Percentiles rank a stretch among this genome's conserved stretches.
Evolutionary conservation across 139 green algal genomes (phyloP).

Genomic region (Closterium sp.): DNA sequence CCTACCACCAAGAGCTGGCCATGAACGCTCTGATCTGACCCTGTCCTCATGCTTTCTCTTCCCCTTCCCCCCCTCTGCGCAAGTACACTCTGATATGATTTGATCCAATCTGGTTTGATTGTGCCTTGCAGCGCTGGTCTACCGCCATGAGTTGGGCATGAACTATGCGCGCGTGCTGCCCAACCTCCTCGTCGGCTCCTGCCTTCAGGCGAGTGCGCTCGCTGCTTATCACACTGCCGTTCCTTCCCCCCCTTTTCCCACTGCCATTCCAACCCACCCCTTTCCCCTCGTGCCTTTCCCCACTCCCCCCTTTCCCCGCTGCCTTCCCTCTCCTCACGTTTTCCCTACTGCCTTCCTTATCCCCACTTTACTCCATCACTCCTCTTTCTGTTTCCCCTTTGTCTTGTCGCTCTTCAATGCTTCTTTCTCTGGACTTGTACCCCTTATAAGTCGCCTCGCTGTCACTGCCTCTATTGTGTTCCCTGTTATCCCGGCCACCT

Average conservation of each 20-base stretch:
- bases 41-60: conserved; percentile 84
- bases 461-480: not conserved
- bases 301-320: too few relatives aligned
- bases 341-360: too few relatives aligned
- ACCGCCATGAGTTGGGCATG: conserved; percentile 88
- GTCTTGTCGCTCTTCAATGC: too few relatives aligned
- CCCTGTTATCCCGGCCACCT: not conserved
- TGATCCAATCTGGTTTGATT: not conserved
- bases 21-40: conserved; percentile 92
- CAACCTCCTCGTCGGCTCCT: conserved; percentile 87
- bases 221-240: too few relatives aligned
- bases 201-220: conserved; percentile 74
- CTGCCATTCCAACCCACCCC: too few relatives aligned
- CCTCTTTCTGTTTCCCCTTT: too few relatives aligned
- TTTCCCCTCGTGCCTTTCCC: not conserved
- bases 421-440: not conserved
- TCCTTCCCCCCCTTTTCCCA: too few relatives aligned
- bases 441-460: not conserved
- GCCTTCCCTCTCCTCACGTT: too few relatives aligned
- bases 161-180: conserved; percentile 84
- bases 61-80: too few relatives aligned
- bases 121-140: conserved; percentile 58
- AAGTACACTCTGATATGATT: conserved; percentile 55
- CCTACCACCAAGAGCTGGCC: conserved; percentile 86
- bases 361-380: too few relatives aligned